These are phyloP conservation scores for Pezizomycotina sp. DNA, from an alignment of 2,329 filamentous ascomycete species.

Conservation along the genomic window DNA sequence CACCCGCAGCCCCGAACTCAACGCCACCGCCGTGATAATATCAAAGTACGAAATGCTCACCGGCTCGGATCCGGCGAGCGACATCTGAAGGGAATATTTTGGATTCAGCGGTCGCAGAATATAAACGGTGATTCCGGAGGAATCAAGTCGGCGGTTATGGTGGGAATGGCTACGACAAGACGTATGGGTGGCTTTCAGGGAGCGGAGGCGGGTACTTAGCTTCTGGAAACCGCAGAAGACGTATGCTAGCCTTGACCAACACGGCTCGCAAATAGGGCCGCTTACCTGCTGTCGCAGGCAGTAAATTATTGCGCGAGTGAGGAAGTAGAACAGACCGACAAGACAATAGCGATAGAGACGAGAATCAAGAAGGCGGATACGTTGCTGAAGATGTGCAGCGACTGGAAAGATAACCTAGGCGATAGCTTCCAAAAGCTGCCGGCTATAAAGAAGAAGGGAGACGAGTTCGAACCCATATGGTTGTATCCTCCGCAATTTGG, in stretches of 20 bases:
- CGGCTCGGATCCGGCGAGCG: slow-evolving; percentile 42
- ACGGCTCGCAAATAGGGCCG: slow-evolving; percentile 38
- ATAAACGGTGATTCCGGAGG: slow-evolving; percentile 44
- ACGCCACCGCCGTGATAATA: slow-evolving; percentile 43
- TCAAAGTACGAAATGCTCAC: slow-evolving; percentile 53
- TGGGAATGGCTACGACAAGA: slow-evolving; percentile 53
- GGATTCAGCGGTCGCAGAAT: slow-evolving; percentile 46
- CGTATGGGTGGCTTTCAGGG: slow-evolving; percentile 46
- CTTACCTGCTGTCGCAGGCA: slow-evolving; percentile 41
- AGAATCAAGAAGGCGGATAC: slow-evolving; percentile 35
- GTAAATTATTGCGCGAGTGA: slow-evolving; percentile 44
- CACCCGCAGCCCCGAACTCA: slow-evolving; percentile 40
- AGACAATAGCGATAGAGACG: slow-evolving; percentile 30
- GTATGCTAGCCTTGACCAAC: slow-evolving; percentile 34
- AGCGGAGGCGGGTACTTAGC: slow-evolving; percentile 39
- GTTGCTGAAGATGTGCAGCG: slow-evolving; percentile 35
- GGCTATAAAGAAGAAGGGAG: slow-evolving; percentile 21
- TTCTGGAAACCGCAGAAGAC: slow-evolving; percentile 41
- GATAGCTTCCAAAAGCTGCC: slow-evolving; percentile 32
- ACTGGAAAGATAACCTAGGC: slow-evolving; percentile 30
- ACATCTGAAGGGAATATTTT: slow-evolving; percentile 48
- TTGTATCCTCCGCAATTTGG: slow-evolving; percentile 35
- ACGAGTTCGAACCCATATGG: slow-evolving; percentile 36
- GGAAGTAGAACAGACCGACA: slow-evolving; percentile 32
- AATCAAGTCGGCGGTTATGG: slow-evolving; percentile 43